Evolutionary conservation across 768 basidiomycete genomes (phyloP).

Genomic region (Arthromyces matolae): DNA sequence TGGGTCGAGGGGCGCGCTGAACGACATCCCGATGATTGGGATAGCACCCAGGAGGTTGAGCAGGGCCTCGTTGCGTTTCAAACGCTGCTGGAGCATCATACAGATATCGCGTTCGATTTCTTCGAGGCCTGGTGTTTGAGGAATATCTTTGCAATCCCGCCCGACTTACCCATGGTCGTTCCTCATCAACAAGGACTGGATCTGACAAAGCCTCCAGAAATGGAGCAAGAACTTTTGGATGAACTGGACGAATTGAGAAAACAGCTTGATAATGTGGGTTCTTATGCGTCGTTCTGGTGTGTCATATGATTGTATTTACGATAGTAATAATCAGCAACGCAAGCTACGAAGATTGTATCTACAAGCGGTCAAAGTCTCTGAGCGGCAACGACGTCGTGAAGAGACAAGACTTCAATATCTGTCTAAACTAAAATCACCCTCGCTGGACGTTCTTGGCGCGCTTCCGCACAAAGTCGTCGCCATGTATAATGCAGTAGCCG

Average conservation of each 20-base stretch:
- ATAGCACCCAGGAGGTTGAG: constrained; percentile 65
- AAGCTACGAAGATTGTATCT: constrained; percentile 53
- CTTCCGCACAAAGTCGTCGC: constrained; percentile 38
- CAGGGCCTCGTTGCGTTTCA: constrained; percentile 85
- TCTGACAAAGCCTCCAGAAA: constrained; percentile 54
- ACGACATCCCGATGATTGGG: constrained; percentile 42
- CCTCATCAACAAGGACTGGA: constrained; percentile 76
- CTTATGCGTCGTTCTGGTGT: not conserved
- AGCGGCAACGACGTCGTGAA: constrained; percentile 43
- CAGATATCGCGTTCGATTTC: constrained; percentile 88
- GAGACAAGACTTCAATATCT: constrained; percentile 40
- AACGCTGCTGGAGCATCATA: constrained; percentile 82
- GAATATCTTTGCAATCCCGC: constrained; percentile 80
- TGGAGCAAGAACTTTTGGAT: constrained; percentile 57
- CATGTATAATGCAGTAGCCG: constrained; percentile 46
- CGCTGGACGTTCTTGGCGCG: constrained; percentile 34
- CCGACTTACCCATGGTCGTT: constrained; percentile 64
- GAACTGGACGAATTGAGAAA: constrained; percentile 66
- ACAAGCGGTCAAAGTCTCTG: constrained; percentile 48
- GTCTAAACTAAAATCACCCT: constrained; percentile 38
- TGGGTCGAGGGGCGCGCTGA: constrained; percentile 69
- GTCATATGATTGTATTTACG: not conserved
- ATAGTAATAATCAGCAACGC: constrained; percentile 49
- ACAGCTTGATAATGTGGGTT: constrained; percentile 68
- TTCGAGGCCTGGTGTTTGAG: constrained; percentile 88